Base-by-base conservation (phyloP, 1,139 yeast species). In the Geotrichum candidum region DNA sequence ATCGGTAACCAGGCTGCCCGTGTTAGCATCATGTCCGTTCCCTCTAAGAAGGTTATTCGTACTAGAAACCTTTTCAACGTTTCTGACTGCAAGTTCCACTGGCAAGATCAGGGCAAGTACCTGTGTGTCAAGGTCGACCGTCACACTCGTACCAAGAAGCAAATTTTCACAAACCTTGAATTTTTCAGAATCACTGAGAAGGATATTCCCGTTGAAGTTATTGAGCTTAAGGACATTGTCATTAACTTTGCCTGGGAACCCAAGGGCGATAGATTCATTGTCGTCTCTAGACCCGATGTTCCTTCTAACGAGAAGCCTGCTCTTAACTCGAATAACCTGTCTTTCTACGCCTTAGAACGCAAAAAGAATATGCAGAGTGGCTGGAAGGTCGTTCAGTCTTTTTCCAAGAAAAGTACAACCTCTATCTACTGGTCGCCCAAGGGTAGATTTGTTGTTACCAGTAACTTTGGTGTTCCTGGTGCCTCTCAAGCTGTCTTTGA, bases 231-330 rank as follows among this genome's bases (percentile, higher is more conserved):
- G 77, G 97, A 95, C 67, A 87, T 90, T 64, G 92, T 91, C 58
- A 78, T 88, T 64, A 88, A 87, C 74, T 89, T 95, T 77, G 92
- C 91, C 61, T 95, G 98, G 98, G 99, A 95, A 78, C 97, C 99
- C 70, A 84, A 82, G 69, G 87, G 95, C 38, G 94, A 90, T 73
- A 83, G 97, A 74, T 92, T 94, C 70, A 85, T 89, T 64, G 83
- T 88, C 60, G 86, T 94, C 70, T 85, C 96, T 45, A 69, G 76
- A 64, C 65, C 69, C 56, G 80, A 78, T 62, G 66, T 69, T 15
- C 79, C 77, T 53, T 86, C 87, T 25, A 61, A 63, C 35, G 65
- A 65, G 38, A 64, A 67, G 50, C 66, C 70, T 46, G 84, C 94
- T 52, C 80, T 86, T 68, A 85, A 92, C 65, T 84, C 83, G 73